phyloP scores from a whole-genome alignment of 768 basidiomycete genomes.

The Rhizopogon vesiculosus region DNA sequence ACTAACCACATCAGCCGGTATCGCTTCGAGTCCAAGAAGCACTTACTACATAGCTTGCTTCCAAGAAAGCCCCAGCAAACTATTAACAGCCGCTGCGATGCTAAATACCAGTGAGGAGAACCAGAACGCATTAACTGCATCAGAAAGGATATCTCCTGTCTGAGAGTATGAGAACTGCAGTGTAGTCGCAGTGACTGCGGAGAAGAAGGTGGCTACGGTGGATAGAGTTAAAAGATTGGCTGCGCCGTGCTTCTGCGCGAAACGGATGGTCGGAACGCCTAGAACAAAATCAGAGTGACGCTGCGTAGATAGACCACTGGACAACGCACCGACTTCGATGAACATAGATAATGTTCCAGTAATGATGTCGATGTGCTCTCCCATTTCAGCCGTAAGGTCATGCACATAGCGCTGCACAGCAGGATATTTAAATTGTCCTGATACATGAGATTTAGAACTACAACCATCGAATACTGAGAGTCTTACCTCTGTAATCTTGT shows the following conservation, averaged over 20 bases:
- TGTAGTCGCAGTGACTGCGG: conserved; percentile 69
- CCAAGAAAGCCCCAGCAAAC: conserved; percentile 73
- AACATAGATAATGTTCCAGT: conserved; percentile 66
- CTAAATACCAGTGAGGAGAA: conserved; percentile 73
- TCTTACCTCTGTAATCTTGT: conserved; percentile 53
- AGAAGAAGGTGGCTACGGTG: conserved; percentile 76
- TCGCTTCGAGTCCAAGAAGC: not conserved
- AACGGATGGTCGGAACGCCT: conserved; percentile 76
- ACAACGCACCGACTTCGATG: conserved; percentile 61
- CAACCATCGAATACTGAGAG: not conserved
- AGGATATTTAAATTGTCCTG: conserved; percentile 69
- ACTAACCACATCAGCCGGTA: conserved; percentile 30
- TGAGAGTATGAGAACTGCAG: conserved; percentile 58
- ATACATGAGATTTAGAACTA: not conserved
- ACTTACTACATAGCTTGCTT: conserved; percentile 81
- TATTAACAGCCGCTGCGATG: conserved; percentile 74
- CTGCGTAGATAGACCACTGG: not conserved
- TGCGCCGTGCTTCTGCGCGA: conserved; percentile 70
- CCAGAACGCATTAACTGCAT: conserved; percentile 70
- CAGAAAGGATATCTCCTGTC: conserved; percentile 29
- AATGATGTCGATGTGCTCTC: conserved; percentile 67
- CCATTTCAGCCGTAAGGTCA: conserved; percentile 70
- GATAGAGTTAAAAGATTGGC: conserved; percentile 68
- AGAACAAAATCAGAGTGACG: not conserved
- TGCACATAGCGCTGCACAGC: conserved; percentile 74